These are phyloP conservation scores for Fraxinus xanthoxyloides DNA, from an alignment of 305 asterid species.

Conservation along the genomic window DNA sequence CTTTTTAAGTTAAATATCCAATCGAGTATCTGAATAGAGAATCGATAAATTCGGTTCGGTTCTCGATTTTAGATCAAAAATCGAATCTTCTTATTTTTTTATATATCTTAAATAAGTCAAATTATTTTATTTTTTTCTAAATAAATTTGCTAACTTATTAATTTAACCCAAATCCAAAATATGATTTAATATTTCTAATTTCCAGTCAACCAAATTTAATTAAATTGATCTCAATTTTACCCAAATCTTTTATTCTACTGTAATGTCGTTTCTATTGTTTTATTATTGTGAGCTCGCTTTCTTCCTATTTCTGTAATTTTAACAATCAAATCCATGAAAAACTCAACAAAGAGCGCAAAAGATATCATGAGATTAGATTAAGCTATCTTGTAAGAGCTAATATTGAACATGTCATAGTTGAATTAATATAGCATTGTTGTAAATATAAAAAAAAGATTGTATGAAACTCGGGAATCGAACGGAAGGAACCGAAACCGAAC, in stretches of 20 bases:
- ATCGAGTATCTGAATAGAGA: background rate
- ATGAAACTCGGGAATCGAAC: background rate
- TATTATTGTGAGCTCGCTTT: background rate
- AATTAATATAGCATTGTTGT: background rate
- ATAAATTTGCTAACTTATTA: background rate
- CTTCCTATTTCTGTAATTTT: too few relatives aligned
- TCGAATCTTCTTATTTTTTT: too few relatives aligned
- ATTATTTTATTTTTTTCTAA: too few relatives aligned
- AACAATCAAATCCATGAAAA: background rate
- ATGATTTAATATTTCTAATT: too few relatives aligned
- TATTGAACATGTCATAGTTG: background rate
- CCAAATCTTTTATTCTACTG: too few relatives aligned
- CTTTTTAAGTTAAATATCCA: too few relatives aligned
- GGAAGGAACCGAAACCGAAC: too few relatives aligned
- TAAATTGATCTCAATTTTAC: too few relatives aligned
- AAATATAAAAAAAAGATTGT: too few relatives aligned
- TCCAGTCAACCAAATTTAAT: too few relatives aligned
- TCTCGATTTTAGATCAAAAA: background rate
- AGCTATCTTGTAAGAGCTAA: background rate
- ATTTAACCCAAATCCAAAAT: background rate
- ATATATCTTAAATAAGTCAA: too few relatives aligned
- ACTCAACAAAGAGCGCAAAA: background rate
- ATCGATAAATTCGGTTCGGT: background rate
- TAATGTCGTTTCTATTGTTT: background rate
- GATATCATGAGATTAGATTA: background rate